Evolutionary conservation across 2,329 filamentous ascomycete genomes (phyloP).

Genomic region (Teratosphaeria destructans): DNA sequence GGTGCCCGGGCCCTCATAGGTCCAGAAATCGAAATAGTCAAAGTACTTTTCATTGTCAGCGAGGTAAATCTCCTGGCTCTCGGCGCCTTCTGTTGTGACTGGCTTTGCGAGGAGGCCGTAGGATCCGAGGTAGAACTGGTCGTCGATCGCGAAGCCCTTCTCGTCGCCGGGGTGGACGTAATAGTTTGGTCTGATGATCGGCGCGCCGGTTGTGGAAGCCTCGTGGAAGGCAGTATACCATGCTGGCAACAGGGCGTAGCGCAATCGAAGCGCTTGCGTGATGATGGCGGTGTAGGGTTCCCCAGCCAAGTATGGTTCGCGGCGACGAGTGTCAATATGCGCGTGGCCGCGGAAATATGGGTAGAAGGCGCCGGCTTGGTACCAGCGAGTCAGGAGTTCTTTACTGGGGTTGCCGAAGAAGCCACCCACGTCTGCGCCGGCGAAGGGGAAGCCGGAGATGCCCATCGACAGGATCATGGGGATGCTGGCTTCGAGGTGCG

Average conservation of each 20-base stretch:
- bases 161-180: slow-evolving; percentile 85
- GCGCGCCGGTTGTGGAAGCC: slow-evolving; percentile 69
- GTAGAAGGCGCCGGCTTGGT: slow-evolving; percentile 92
- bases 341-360: slow-evolving; percentile 97
- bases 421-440: slow-evolving; percentile 89
- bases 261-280: slow-evolving; percentile 73
- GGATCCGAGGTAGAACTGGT: slow-evolving; percentile 83
- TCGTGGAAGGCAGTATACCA: slow-evolving; percentile 98
- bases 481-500: slow-evolving; percentile 75
- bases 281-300: slow-evolving; percentile 81
- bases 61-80: slow-evolving; percentile 70
- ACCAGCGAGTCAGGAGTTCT: slow-evolving; percentile 88
- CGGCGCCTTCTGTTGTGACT: slow-evolving; percentile 65
- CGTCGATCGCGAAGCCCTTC: slow-evolving; percentile 75
- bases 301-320: slow-evolving; percentile 81
- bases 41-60: slow-evolving; percentile 86
- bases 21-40: slow-evolving; percentile 83
- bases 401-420: slow-evolving; percentile 97
- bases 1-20: slow-evolving; percentile 62
- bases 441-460: slow-evolving; percentile 86
- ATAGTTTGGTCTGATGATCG: slow-evolving; percentile 85
- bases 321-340: slow-evolving; percentile 88
- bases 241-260: slow-evolving; percentile 79
- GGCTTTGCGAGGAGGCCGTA: slow-evolving; percentile 91
- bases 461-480: slow-evolving; percentile 92